These are phyloP conservation scores for Penicillium thymicola DNA, from an alignment of 2,329 filamentous ascomycete genomes.

Conservation along the genomic window DNA sequence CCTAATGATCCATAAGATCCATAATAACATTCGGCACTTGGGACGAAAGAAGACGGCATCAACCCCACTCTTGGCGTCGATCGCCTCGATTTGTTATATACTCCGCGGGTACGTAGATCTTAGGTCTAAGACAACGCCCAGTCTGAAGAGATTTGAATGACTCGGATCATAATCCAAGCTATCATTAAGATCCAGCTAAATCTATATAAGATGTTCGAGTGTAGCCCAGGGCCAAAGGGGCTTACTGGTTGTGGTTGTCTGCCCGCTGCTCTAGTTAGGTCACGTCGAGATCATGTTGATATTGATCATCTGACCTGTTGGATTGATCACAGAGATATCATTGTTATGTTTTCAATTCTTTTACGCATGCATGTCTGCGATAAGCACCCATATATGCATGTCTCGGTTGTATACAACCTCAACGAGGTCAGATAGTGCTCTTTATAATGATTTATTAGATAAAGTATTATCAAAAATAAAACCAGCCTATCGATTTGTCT, in stretches of 20 bases:
- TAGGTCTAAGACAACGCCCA: not conserved
- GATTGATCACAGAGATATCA: not conserved
- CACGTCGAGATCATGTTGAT: not conserved
- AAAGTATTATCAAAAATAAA: not conserved
- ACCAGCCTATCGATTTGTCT: accelerated
- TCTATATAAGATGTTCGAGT: not conserved
- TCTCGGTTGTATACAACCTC: not conserved
- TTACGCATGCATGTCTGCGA: not conserved
- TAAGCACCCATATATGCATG: not conserved
- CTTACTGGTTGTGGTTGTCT: not conserved
- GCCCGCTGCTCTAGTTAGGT: not conserved
- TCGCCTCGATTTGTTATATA: not conserved
- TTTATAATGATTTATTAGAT: not conserved
- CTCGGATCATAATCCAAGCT: not conserved
- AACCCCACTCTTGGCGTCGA: constrained; percentile 4
- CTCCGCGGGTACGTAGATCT: not conserved
- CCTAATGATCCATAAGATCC: not conserved
- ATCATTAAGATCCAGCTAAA: too few relatives aligned
- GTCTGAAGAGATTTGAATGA: not conserved
- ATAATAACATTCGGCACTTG: not conserved
- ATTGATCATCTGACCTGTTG: not conserved
- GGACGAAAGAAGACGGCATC: not conserved
- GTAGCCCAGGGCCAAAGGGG: not conserved
- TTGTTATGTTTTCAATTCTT: not conserved
- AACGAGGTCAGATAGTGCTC: not conserved